Base-by-base conservation (phyloP, 2,329 filamentous ascomycete genomes). In the Aspergillus sojae region DNA sequence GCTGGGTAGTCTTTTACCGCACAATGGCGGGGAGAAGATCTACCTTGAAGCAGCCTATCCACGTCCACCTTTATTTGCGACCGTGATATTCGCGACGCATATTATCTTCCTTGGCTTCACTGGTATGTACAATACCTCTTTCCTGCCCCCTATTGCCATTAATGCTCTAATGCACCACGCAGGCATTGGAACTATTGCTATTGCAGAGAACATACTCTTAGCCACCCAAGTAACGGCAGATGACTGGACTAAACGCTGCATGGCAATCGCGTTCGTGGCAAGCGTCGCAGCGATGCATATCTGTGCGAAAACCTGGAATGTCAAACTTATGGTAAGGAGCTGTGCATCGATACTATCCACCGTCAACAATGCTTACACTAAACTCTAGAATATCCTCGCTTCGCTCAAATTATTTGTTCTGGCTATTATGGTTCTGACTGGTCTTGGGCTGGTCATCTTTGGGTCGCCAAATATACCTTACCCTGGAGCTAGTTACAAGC, bases 181-280 rank as follows among this genome's bases (percentile, higher is more conserved):
- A 67, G 68, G 85, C 7, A 86, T 86, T 16, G 91, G 91, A 75
- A 89, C 85, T 0, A 86, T 91, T 66, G 84, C 91, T 45, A 91
- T 91, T 67, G 88, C 88, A 64, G 88, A 90, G 72, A 91, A 91
- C 75, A 87, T 91, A 62, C 82, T 91, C 2, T 83, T 89, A 71
- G 89, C 89, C 10, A 86, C 88, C 12, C 79, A 86, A 14, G 82
- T 87, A 26, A 84, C 90, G 67, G 85, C 89, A 28, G 83, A 80
- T 56, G 81, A 88, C 26, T 91, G 88, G 88, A 90, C 90, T 74
- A 86, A 90, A 77, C 83, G 89, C 45, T 88, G 83, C 50, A 80
- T 91, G 21, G 89, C 88, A 36, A 77, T 91, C n/a, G 88, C 85
- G 12, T 89, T 88, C 72, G 85, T 91, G 70, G 90, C 88, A 0